Evolutionary conservation across 176 grass and related monocot genomes (phyloP), one percentile per base, ranked within the genome.

Genomic region (Raddia guianensis): DNA sequence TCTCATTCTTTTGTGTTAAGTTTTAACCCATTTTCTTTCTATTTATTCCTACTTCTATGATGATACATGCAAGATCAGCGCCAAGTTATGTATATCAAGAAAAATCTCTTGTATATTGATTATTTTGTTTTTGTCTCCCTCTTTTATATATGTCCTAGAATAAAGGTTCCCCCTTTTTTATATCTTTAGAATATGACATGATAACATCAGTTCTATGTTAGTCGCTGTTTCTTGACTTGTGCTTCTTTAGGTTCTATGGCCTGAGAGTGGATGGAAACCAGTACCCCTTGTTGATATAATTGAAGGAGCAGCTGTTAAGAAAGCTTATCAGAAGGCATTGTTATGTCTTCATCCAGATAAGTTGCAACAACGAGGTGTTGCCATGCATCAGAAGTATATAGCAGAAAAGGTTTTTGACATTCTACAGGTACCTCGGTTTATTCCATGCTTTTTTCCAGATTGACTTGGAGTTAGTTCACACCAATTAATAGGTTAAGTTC

Each of bases 311-410:
- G 86, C 79, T 62, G 96, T 99, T 46, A 99, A 88, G 85, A 99
- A 86, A 84, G 84, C 92, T 59, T 99, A 93, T 82, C 96, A 99
- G 49, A 95, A 76, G 83, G 96, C 96, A 68, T 52, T 99, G 61
- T 81, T 99, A 54, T 95, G 82, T n/a, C 79, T 95, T 69, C 96
- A 99, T 87, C 96, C 96, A 40, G 96, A 99, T 85, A 99, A 99
- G 64, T 83, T 99, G 78, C 92, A 99, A 49, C 92, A 95, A 20
- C 78, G 92, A 70, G 88, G 86, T 42, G 90, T 62, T 87, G 78
- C 81, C n/a, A 67, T 63, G 19, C 92, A 95, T 80, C 88, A 99
- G 47, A 99, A 91, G 76, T 95, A 93, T 68, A 82, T 99, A 76
- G 96, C 92, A 58, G 90, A 99, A 89, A 93, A 88, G 68, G 92